Conservation (phyloP, 2,329 filamentous ascomycete species). For the Dactylonectria estremocensis region DNA sequence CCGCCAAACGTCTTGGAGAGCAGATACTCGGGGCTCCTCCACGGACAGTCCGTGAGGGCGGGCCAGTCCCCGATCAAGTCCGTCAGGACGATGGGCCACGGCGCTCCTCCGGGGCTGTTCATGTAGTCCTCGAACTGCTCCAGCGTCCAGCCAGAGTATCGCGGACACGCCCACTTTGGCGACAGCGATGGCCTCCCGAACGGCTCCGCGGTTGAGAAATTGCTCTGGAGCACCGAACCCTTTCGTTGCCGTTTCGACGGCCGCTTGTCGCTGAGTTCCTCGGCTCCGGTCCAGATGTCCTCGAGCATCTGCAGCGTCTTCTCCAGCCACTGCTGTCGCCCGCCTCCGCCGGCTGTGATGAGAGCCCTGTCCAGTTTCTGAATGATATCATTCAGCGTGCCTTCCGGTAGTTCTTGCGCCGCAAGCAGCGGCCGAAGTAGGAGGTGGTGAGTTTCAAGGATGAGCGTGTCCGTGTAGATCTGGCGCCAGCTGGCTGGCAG, state of each 20-base stretch:
- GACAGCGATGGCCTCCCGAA: conserved; percentile 48
- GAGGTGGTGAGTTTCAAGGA: conserved; percentile 70
- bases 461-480: conserved; percentile 79
- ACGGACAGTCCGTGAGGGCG: conserved; percentile 76
- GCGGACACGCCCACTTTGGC: conserved; percentile 44
- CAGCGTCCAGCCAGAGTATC: conserved; percentile 63
- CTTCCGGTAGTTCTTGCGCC: conserved; percentile 28
- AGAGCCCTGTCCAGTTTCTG: conserved; percentile 81
- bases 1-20: conserved; percentile 82
- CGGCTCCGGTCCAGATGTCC: conserved; percentile 39
- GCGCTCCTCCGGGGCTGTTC: conserved; percentile 58
- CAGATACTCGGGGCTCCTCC: conserved; percentile 83
- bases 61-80: conserved; percentile 80
- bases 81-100: conserved; percentile 79
- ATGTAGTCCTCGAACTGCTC: conserved; percentile 75
- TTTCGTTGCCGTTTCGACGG: conserved; percentile 42
- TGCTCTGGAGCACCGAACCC: conserved; percentile 11
- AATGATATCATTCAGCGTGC: conserved; percentile 70
- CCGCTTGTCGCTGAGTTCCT: conserved; percentile 31
- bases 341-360: conserved; percentile 79
- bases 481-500: conserved; percentile 79
- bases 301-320: conserved; percentile 63
- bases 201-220: conserved; percentile 51
- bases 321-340: conserved; percentile 65
- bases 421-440: conserved; percentile 40